These are phyloP conservation scores for Penicillium bialowiezense DNA, from an alignment of 495 filamentous ascomycete species.

Conservation along the genomic window DNA sequence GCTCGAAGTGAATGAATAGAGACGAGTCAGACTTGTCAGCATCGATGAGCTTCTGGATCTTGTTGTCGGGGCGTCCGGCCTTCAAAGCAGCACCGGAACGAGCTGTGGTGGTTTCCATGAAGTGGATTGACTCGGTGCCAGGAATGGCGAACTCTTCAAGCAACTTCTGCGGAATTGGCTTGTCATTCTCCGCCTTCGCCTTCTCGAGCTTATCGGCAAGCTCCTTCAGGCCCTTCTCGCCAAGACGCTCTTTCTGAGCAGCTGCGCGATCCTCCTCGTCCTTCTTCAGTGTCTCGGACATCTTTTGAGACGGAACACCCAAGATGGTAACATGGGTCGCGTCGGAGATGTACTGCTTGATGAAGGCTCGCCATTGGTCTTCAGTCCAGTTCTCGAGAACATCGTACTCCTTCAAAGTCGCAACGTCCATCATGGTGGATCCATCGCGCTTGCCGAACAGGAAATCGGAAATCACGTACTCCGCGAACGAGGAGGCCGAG, in stretches of 20 bases:
- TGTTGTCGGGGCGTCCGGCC: constrained; percentile 62
- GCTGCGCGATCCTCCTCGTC: constrained; percentile 61
- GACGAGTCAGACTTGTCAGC: constrained; percentile 60
- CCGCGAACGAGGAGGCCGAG: constrained; percentile 70
- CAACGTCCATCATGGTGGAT: constrained; percentile 68
- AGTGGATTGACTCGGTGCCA: constrained; percentile 82
- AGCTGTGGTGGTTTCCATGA: constrained; percentile 84
- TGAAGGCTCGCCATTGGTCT: constrained; percentile 74
- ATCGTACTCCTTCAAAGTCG: constrained; percentile 70
- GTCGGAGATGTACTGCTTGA: constrained; percentile 81
- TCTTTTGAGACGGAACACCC: constrained; percentile 70
- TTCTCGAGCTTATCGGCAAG: constrained; percentile 72
- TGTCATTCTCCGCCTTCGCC: constrained; percentile 78
- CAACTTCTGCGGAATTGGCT: constrained; percentile 70
- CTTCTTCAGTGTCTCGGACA: constrained; percentile 69
- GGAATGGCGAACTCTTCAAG: constrained; percentile 82
- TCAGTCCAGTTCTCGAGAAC: constrained; percentile 76
- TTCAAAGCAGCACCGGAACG: constrained; percentile 75
- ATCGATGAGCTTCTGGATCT: constrained; percentile 75
- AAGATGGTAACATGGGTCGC: constrained; percentile 84
- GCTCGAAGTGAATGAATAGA: constrained; percentile 95
- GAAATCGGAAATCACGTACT: constrained; percentile 83
- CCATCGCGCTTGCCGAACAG: constrained; percentile 86
- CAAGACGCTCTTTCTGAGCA: constrained; percentile 58
- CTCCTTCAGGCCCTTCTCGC: constrained; percentile 64